Evolutionary conservation across 768 basidiomycete species (phyloP), one percentile per base, ranked within the genome.

Genomic region (Mycena olivaceomarginata): DNA sequence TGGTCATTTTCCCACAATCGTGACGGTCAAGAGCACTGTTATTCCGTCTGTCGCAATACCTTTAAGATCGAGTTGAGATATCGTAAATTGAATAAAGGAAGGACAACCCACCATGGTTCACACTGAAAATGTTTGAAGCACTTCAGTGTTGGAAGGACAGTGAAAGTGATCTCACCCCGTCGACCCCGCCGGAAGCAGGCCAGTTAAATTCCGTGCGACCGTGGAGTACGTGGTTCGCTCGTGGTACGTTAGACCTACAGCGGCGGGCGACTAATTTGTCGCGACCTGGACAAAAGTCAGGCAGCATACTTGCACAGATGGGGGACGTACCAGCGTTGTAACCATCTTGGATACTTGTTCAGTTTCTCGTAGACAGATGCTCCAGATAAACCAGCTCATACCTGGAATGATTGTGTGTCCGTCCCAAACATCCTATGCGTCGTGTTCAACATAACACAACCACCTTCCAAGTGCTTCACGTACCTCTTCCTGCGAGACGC

Each of bases 11-110:
- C 51, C 37, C 20, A 76, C 18, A 15, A 89, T 86, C 10, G 82
- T 88, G 22, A 90, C 87, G 8, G 89, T 90, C 70, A 91, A 79
- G 10, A 90, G 77, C 2, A 85, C 85, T 7, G 89, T 87, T 31
- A 86, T 83, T 70, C 90, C 90, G 76, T 90, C 90, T 51, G 86
- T 85, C 5, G 90, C 85, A 60, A 90, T 91, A 18, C 84, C 90
- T 90, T 75, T 22, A 39, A n/a, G n/a, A 8, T 3, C 20, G 4
- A 20, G 46, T 25, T 51, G 41, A 67, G 25, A 67, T 39, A 22
- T 7, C 46, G 20, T 16, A n/a, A 5, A 59, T n/a, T 9, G 22
- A 51, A 18, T 10, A 8, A 41, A 39, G n/a, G 9, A 41, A n/a
- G 16, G 18, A 41, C 10, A 18, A 68, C 76, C 4, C 16, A 53